These are phyloP conservation scores for Vigna trinervia DNA, from an alignment of 306 rosid genomes.

Conservation along the genomic window DNA sequence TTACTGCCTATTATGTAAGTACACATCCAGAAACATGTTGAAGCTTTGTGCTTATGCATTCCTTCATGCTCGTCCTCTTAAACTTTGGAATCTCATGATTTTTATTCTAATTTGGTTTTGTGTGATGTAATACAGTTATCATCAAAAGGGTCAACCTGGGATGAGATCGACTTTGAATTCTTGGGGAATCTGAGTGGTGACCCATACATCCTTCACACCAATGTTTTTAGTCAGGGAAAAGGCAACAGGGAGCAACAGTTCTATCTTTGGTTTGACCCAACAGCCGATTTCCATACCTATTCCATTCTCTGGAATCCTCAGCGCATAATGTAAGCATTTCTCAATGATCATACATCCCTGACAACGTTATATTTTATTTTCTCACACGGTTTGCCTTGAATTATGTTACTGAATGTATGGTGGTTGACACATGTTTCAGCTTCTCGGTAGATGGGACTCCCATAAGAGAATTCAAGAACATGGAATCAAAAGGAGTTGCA, in stretches of 20 bases:
- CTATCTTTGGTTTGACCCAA: constrained; percentile 78
- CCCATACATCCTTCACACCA: constrained; percentile 71
- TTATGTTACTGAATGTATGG: background rate
- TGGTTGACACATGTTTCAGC: constrained; percentile 37
- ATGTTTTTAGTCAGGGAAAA: constrained; percentile 68
- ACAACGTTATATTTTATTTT: background rate
- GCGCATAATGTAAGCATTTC: background rate
- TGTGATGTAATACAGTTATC: constrained; percentile 46
- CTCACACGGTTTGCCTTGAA: background rate
- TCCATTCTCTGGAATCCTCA: constrained; percentile 67
- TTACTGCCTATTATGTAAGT: constrained; percentile 11
- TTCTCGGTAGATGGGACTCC: constrained; percentile 71
- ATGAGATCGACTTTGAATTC: constrained; percentile 81
- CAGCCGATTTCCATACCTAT: constrained; percentile 70
- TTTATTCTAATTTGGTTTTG: background rate
- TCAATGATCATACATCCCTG: background rate
- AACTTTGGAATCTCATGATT: background rate
- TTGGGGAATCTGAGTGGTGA: constrained; percentile 74
- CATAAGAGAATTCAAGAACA: constrained; percentile 74
- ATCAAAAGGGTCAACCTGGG: constrained; percentile 73
- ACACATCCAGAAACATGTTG: background rate
- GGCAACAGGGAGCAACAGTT: constrained; percentile 86
- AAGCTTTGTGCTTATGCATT: background rate
- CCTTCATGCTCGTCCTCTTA: background rate
- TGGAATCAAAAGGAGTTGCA: constrained; percentile 62